Base-by-base conservation (phyloP, 352 stramenopile genomes). In the Blastocystis sp. region DNA sequence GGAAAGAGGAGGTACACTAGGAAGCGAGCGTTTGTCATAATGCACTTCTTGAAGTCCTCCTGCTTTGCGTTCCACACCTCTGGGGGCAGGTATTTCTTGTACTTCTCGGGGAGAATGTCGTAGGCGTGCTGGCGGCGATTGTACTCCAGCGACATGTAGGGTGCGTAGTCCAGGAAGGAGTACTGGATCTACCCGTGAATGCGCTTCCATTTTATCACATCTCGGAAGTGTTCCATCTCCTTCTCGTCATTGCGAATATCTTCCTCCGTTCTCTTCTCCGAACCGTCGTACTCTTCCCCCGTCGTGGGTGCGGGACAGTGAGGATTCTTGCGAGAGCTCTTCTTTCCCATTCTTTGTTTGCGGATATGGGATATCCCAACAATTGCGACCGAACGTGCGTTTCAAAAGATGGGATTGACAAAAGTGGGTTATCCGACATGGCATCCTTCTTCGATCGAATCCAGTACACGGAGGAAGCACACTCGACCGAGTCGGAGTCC, bases 1-100 rank as follows among this genome's bases (percentile, higher is more conserved):
- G 19, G 41, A 34, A 64, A 41, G 21, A 4, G 34, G 40, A 7
- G 5, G 4, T 41, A 88, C 78, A 61, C 56, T 62, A 88, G 56
- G 66, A 88, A 88, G 21, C 78, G 78, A 23, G 60, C 41, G 21
- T 88, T 88, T 3, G 56, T 52, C 45, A 88, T n/a, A 38, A 88
- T 88, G 38, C 78, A 88, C 14, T 77, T 65, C 67, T 76, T 88
- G 53, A 88, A 88, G 41, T 79, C 64, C 17, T 62, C 19, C 60
- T 88, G 78, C 28, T 88, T 76, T 45, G 45, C 61, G 34, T 79
- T 66, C 64, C 67, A 88, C 41, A 65, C 45, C 38, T 88, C 78
- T 3, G 14, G 2, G 7, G 67, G 67, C 23, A 88, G 59, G 21
- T 77, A 64, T 34, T 88, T 28, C 45, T 76, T 62, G 52, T 88